phyloP scores from a whole-genome alignment of 108 stramenopile genomes.

The Asterionellopsis glacialis region DNA sequence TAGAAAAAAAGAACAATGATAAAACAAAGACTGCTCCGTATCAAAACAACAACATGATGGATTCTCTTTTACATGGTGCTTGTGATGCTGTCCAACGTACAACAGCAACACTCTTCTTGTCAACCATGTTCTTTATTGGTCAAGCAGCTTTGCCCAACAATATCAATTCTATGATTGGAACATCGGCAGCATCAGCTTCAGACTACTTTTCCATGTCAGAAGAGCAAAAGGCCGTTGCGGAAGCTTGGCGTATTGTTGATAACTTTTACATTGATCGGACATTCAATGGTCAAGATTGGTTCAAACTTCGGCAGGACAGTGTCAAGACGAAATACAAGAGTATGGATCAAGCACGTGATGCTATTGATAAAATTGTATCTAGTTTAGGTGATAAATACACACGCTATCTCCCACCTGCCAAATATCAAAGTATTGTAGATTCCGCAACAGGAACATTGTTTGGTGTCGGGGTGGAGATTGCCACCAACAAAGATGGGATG shows the following conservation, averaged over 20 bases:
- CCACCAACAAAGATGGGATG: constrained; percentile 26
- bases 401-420: constrained; percentile 82
- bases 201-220: constrained; percentile 63
- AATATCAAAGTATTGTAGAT: constrained; percentile 90
- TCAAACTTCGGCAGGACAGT: constrained; percentile 68
- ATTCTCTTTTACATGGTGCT: neutral
- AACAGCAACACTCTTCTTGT: neutral
- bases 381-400: constrained; percentile 93
- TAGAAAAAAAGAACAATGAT: neutral
- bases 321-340: constrained; percentile 70
- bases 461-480: constrained; percentile 84
- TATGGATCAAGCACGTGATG: constrained; percentile 67
- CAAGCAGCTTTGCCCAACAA: no score
- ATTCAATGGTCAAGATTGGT: constrained; percentile 94
- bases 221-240: constrained; percentile 79
- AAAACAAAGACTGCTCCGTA: neutral
- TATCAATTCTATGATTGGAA: neutral
- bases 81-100: neutral
- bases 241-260: constrained; percentile 86
- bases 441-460: constrained; percentile 76
- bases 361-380: constrained; percentile 57
- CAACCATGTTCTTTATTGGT: no score
- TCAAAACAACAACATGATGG: neutral
- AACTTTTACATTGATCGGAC: constrained; percentile 87
- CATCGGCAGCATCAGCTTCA: constrained; percentile 23